Conservation (phyloP, 2,329 filamentous ascomycete genomes). For the Pezizomycotina sp. region DNA sequence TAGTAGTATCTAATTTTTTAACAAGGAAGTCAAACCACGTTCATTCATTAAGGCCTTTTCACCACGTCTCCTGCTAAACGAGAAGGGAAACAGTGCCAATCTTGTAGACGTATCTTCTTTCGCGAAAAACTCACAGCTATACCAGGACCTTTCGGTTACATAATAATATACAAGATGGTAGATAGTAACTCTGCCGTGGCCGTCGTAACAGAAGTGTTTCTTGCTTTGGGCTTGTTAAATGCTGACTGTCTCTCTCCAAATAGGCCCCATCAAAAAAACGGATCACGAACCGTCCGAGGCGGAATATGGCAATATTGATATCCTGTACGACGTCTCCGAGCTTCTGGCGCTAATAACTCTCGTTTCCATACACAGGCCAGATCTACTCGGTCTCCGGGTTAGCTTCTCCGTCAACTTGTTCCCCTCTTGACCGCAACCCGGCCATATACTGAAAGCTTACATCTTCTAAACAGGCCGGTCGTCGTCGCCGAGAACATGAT, state of each 20-base stretch:
- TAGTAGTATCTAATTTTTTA: no score
- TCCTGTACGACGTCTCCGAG: background rate
- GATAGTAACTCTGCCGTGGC: no score
- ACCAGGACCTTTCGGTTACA: no score
- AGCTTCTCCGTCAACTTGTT: constrained; percentile 20
- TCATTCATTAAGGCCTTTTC: no score
- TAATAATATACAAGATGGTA: no score
- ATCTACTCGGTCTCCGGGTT: constrained; percentile 57
- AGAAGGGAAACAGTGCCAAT: no score
- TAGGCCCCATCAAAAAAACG: constrained; percentile 30
- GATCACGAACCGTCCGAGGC: constrained; percentile 36
- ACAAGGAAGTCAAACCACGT: no score
- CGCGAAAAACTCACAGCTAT: no score
- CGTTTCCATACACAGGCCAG: constrained; percentile 31
- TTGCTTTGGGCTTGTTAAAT: constrained; percentile 7
- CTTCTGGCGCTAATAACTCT: constrained; percentile 9
- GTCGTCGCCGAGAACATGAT: constrained; percentile 97
- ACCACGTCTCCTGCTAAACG: no score
- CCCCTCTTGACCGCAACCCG: constrained; percentile 6
- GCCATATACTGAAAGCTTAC: constrained; percentile 9
- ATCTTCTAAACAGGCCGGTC: constrained; percentile 51
- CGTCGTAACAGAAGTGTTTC: no score
- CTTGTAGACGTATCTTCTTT: no score
- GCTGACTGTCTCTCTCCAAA: constrained; percentile 25
- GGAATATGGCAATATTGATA: constrained; percentile 37